These are phyloP conservation scores for Dissophora ornata DNA, from an alignment of 192 early-diverging fungal genomes.

Conservation along the genomic window DNA sequence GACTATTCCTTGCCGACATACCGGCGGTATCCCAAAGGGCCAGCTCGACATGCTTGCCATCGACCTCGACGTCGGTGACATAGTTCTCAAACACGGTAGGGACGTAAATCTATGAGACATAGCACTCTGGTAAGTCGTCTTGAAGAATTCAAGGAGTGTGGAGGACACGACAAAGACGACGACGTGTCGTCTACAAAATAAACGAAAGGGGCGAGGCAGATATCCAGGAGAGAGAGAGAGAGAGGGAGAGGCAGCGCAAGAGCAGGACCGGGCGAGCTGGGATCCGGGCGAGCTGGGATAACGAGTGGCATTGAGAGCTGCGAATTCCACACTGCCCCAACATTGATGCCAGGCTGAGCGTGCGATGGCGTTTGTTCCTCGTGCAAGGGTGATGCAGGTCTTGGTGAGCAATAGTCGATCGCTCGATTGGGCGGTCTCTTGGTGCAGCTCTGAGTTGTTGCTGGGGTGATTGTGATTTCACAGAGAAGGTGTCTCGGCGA, in stretches of 20 bases:
- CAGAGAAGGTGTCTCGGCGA: background rate
- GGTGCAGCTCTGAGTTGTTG: background rate
- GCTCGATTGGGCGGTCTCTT: too few relatives aligned
- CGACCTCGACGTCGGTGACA: constrained; percentile 77
- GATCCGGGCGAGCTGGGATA: background rate
- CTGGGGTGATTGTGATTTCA: background rate
- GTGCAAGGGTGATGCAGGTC: too few relatives aligned
- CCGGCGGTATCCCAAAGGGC: constrained; percentile 85
- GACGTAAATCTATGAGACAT: constrained; percentile 65
- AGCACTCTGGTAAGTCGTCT: background rate
- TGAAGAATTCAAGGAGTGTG: background rate
- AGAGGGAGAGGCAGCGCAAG: background rate
- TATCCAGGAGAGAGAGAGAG: constrained; percentile 18
- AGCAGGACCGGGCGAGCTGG: background rate
- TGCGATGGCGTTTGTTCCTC: background rate
- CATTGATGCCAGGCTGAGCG: background rate
- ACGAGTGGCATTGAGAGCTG: constrained; percentile 2
- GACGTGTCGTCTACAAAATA: background rate
- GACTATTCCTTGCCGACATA: constrained; percentile 30
- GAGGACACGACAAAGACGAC: background rate
- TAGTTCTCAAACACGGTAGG: constrained; percentile 85
- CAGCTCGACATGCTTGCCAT: constrained; percentile 75
- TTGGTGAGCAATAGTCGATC: too few relatives aligned
- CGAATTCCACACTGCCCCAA: constrained; percentile 4
- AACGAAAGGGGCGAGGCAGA: background rate